These are phyloP conservation scores for Bisporella sp. DNA, from an alignment of 2,329 filamentous ascomycete species.

Conservation along the genomic window DNA sequence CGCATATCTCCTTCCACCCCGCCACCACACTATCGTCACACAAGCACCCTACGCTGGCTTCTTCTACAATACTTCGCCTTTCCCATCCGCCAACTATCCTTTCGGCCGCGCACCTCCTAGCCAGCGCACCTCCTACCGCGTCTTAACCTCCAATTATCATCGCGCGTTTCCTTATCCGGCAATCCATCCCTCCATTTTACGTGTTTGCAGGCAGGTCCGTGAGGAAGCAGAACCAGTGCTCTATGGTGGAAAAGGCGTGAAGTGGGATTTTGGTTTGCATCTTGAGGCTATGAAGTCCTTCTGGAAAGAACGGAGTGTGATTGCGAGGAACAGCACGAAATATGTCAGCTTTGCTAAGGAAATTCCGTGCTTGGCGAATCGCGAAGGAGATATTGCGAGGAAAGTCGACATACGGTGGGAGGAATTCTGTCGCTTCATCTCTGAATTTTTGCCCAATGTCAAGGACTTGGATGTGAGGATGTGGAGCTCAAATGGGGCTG, in stretches of 20 bases:
- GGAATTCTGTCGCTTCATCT: no score
- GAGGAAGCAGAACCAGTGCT: slow-evolving; percentile 18
- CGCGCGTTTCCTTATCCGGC: slow-evolving; percentile 4
- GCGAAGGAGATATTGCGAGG: slow-evolving; percentile 13
- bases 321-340: slow-evolving; percentile 12
- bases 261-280: slow-evolving; percentile 21
- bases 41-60: slow-evolving; percentile 21
- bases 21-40: slow-evolving; percentile 21
- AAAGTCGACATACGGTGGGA: no score
- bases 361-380: slow-evolving; percentile 1
- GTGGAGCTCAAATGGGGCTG: no score
- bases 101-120: slow-evolving; percentile 14
- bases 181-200: slow-evolving; percentile 15
- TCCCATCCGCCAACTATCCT: slow-evolving; percentile 7
- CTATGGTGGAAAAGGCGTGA: slow-evolving; percentile 12
- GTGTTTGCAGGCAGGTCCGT: slow-evolving; percentile 12
- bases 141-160: slow-evolving; percentile 4
- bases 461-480: no score
- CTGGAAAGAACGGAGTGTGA: slow-evolving; percentile 12
- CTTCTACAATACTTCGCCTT: slow-evolving; percentile 17
- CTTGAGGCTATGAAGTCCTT: slow-evolving; percentile 16
- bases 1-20: slow-evolving; percentile 18
- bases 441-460: no score
- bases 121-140: slow-evolving; percentile 20
- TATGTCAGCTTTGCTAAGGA: slow-evolving; percentile 2